Base-by-base conservation (phyloP, 2,329 filamentous ascomycete genomes). In the Aureobasidium namibiae region DNA sequence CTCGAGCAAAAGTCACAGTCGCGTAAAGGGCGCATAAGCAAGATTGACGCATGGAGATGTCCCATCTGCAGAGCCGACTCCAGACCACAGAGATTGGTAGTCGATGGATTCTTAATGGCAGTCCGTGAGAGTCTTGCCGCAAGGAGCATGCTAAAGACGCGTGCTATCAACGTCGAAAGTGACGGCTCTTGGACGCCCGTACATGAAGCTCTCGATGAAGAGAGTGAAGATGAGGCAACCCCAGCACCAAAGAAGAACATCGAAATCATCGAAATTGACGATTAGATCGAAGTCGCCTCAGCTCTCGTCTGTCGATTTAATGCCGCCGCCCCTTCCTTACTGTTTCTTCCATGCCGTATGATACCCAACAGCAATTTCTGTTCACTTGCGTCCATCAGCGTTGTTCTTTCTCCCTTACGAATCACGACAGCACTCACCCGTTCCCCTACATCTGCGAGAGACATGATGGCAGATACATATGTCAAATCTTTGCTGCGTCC, bases 41-140 rank as follows among this genome's bases (percentile, higher is more conserved):
- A 80, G 58, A 76, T 82, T 0, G 89, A 94, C 67, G 82, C 83
- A 56, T 96, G 92, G 91, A 87, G 82, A 63, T 99, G 94, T 66
- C 94, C 94, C 0, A 83, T 95, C 31, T 97, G 92, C 71, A 78
- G 79, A 26, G 76, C 75, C 33, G 92, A 96, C 70, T 90, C 88
- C 11, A 82, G 92, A 14, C 94, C 92, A 0, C 76, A 78, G 24
- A 82, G 76, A 61, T 79, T 97, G 1, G 72, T 84, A 2, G 76
- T 92, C 6, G 92, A 97, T 67, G 82, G 82, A 1, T 96, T 91
- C 68, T 76, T 96, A 45, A 68, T 78, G 13, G 73, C 81, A 0
- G 83, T 96, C 0, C 79, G 84, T 14, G 66, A 72, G 1, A 70
- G 79, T 48, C 75, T 95, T 11, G 57, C 45, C 53, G 75, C 76